phyloP scores from a whole-genome alignment of 2,329 filamentous ascomycete species.

The Trichophyton simii region DNA sequence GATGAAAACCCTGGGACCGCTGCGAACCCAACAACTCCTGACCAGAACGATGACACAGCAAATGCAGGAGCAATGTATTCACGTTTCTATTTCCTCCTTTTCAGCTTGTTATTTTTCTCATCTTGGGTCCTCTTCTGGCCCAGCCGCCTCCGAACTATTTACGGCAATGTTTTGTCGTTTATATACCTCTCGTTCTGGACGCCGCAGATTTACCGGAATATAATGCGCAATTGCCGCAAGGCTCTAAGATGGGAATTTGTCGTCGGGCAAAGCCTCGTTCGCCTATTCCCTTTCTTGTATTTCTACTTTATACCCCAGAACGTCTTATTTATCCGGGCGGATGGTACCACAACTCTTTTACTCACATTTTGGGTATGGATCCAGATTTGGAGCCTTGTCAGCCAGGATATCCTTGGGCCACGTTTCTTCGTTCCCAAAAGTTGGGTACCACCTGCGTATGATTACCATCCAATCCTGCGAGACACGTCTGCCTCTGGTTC shows the following conservation, averaged over 20 bases:
- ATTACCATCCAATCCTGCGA: constrained; percentile 83
- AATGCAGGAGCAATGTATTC: constrained; percentile 49
- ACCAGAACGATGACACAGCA: constrained; percentile 25
- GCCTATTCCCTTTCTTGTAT: constrained; percentile 70
- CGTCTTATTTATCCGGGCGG: constrained; percentile 62
- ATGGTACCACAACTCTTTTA: constrained; percentile 50
- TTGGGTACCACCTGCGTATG: constrained; percentile 58
- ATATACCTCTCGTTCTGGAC: constrained; percentile 81
- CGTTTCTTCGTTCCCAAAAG: constrained; percentile 67
- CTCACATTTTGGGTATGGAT: constrained; percentile 73
- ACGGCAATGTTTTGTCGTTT: constrained; percentile 53
- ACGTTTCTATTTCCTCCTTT: constrained; percentile 49
- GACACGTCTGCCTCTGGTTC: constrained; percentile 22
- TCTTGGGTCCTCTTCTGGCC: constrained; percentile 49
- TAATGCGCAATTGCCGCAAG: constrained; percentile 78
- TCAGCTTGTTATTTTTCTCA: constrained; percentile 46
- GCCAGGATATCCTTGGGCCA: constrained; percentile 75
- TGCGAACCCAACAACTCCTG: constrained; percentile 23
- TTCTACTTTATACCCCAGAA: constrained; percentile 71
- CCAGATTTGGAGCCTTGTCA: constrained; percentile 65
- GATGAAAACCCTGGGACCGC: constrained; percentile 28
- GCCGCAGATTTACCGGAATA: constrained; percentile 84
- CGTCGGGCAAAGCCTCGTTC: constrained; percentile 64
- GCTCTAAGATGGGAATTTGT: constrained; percentile 89
- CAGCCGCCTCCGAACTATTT: constrained; percentile 38